A percentile compares a stretch with the other conserved stretches of the same genome.
Conservation (phyloP, 257 asterid genomes). For the Mentha longifolia region DNA sequence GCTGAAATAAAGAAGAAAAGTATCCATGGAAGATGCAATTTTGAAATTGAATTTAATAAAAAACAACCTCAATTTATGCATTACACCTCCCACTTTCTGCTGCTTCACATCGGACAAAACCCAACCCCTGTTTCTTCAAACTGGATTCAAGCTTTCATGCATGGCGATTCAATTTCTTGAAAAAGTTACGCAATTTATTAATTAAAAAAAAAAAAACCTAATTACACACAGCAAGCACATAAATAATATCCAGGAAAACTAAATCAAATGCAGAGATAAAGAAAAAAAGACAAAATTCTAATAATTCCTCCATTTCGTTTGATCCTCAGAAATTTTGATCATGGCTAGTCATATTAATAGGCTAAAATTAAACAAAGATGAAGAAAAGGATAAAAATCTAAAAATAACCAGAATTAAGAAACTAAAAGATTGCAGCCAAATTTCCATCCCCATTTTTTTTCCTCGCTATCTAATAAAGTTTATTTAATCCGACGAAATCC, state of each 20-base stretch:
- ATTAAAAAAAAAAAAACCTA: not conserved
- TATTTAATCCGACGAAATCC: conserved; percentile 39
- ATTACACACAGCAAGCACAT: not conserved
- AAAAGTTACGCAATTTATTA: not conserved
- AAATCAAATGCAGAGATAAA: not conserved
- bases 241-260: no score
- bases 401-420: conserved; percentile 41
- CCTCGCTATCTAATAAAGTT: conserved; percentile 32
- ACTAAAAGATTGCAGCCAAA: conserved; percentile 23
- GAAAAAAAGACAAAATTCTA: conserved; percentile 28
- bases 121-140: conserved; percentile 27
- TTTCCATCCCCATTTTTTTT: not conserved
- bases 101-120: conserved; percentile 54
- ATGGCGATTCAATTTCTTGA: not conserved
- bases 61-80: conserved; percentile 30
- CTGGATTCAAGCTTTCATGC: conserved; percentile 22
- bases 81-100: conserved; percentile 51
- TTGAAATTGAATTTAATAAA: not conserved
- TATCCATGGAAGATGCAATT: conserved; percentile 28
- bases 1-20: conserved; percentile 33
- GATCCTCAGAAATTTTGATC: conserved; percentile 40
- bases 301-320: conserved; percentile 31
- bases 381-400: conserved; percentile 30
- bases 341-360: conserved; percentile 41
- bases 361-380: conserved; percentile 41